Base-by-base conservation (phyloP, 345 rosid species). In the Aquilaria malaccensis region DNA sequence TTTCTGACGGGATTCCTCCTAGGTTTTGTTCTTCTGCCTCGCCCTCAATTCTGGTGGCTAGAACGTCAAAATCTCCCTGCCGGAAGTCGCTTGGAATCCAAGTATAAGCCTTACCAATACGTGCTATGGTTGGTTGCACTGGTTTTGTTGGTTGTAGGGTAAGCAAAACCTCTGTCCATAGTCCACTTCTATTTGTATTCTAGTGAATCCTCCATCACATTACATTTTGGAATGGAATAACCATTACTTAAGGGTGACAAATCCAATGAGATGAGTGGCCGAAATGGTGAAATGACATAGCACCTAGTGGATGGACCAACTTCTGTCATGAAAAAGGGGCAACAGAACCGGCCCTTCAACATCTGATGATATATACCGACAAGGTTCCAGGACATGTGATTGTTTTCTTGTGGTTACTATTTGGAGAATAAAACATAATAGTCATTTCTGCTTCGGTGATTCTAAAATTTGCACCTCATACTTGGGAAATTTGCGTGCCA, bases 1-100 rank as follows among this genome's bases (percentile, higher is more conserved):
- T 94, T 94, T 69, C 62, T 90, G 32, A 74, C 95, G 10, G 99
- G 99, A 6, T 86, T 94, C 74, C 70, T 90, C n/a, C 81, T 88
- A 0, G 97, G 99, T 33, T 94, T 94, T 56, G 68, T 90, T 30
- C 70, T 94, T 50, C 68, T 94, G 49, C 80, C 95, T 59, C 99
- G 96, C 14, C 99, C 97, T 13, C 99, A 77, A 66, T 80, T 77
- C 55, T 88, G 81, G 50, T 93, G 92, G 96, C 67, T 78, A 48
- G 87, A 82, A 45, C 68, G 69, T 33, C 69, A 72, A 7, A 63
- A 81, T 58, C 70, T 79, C 67, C 84, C 82, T 3, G 74, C 74
- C 2, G 81, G 61, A 57, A 79, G 76, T 52, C 76, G 65, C 10
- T 63, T 80, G 30, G 80, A 74, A 67, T 79, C 88, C 43, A 87